Evolutionary conservation across 176 grass and related monocot species (phyloP).

Genomic region (Tuctoria greenei): DNA sequence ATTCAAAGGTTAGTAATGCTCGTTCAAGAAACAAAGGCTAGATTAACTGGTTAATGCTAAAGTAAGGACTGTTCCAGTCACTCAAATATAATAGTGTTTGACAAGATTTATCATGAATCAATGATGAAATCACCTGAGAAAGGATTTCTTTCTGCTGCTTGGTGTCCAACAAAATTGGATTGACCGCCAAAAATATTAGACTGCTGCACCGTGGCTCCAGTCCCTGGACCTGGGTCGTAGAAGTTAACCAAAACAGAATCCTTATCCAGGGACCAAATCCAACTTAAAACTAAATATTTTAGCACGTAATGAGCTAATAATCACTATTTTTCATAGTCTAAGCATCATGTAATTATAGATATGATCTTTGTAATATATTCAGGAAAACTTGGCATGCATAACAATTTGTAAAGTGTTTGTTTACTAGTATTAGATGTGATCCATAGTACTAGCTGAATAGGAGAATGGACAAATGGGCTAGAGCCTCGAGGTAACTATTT

Average conservation of each 20-base stretch:
- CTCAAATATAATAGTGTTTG: background rate
- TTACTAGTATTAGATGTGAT: background rate
- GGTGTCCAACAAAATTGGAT: conserved; percentile 40
- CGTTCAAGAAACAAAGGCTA: background rate
- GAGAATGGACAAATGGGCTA: background rate
- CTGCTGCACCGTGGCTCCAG: conserved; percentile 32
- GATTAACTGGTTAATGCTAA: background rate
- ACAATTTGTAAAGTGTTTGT: background rate
- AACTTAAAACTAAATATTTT: background rate
- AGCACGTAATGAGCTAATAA: background rate
- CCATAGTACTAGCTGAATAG: background rate
- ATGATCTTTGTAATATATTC: background rate
- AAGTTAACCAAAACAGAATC: conserved; percentile 6
- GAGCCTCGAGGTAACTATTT: background rate
- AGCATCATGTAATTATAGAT: background rate
- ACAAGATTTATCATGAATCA: conserved; percentile 14
- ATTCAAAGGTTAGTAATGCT: background rate
- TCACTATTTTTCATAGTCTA: background rate
- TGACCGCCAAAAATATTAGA: conserved; percentile 43
- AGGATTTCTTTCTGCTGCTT: conserved; percentile 29
- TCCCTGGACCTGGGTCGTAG: conserved; percentile 29
- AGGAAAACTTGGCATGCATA: background rate
- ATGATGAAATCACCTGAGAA: conserved; percentile 46
- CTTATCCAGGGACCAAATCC: background rate
- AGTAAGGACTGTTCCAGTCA: background rate